These are phyloP conservation scores for Trichoderma breve DNA, from an alignment of 2,329 filamentous ascomycete genomes.

Conservation along the genomic window DNA sequence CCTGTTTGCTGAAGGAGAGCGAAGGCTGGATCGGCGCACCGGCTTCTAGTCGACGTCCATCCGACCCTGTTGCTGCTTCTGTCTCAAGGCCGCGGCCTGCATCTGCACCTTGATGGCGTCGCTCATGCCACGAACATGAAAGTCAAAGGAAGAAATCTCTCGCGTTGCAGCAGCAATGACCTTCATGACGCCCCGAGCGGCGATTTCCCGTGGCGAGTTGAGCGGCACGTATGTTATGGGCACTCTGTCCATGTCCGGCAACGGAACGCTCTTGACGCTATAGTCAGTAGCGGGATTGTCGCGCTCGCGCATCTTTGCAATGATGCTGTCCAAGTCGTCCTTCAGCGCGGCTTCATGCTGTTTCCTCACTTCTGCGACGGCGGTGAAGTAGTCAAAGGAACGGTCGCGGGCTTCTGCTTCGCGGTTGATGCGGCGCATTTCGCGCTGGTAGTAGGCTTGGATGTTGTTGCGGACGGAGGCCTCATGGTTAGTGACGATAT, in stretches of 20 bases:
- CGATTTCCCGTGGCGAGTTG: constrained; percentile 27
- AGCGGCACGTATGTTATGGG: neutral
- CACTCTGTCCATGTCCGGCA: constrained; percentile 23
- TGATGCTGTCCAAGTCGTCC: constrained; percentile 27
- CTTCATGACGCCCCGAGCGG: constrained; percentile 25
- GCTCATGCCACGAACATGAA: constrained; percentile 22
- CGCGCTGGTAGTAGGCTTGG: constrained; percentile 30
- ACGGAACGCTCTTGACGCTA: constrained; percentile 22
- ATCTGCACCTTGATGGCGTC: constrained; percentile 25
- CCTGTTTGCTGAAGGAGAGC: neutral
- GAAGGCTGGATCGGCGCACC: constrained; percentile 13
- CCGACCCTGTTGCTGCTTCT: neutral
- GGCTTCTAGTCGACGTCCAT: constrained; percentile 15
- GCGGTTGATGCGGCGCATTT: constrained; percentile 33
- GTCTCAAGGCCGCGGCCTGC: neutral
- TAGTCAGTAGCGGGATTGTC: constrained; percentile 23
- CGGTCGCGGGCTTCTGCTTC: constrained; percentile 13
- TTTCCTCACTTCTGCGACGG: neutral
- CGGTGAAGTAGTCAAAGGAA: neutral
- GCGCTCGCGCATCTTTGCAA: constrained; percentile 32
- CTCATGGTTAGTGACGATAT: constrained; percentile 28
- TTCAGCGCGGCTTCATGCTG: neutral
- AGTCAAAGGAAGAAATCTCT: constrained; percentile 28
- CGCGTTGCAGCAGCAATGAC: constrained; percentile 23
- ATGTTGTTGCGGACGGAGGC: constrained; percentile 33